These are phyloP conservation scores for Teratosphaeria viscida DNA, from an alignment of 2,329 filamentous ascomycete genomes.

Conservation along the genomic window DNA sequence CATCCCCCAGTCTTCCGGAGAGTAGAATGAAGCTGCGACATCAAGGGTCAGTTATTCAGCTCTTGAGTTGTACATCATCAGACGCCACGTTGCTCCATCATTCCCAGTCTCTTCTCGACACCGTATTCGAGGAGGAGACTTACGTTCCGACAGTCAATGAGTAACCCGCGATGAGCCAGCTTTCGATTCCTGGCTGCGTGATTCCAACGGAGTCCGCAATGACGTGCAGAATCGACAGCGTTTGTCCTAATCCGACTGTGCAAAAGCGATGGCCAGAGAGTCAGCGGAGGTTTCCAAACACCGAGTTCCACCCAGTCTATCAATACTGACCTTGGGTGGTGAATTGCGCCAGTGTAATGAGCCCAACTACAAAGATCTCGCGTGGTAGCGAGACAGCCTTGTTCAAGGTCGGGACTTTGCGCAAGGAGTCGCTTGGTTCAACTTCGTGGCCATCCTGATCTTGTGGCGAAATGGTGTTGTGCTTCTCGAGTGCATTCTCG, in stretches of 20 bases:
- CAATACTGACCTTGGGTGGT: constrained; percentile 7
- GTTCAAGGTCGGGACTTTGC: constrained; percentile 10
- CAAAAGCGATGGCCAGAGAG: background rate
- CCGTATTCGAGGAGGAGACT: background rate
- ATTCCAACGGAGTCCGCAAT: constrained; percentile 44
- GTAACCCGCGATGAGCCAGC: constrained; percentile 35
- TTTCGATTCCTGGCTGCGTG: constrained; percentile 36
- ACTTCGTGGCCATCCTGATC: background rate
- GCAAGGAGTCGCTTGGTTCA: background rate
- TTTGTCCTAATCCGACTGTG: constrained; percentile 18
- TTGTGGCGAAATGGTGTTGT: background rate
- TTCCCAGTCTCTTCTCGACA: too few species aligned
- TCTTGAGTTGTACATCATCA: too few species aligned
- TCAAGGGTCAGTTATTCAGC: background rate
- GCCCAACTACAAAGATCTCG: constrained; percentile 20
- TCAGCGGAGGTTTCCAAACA: background rate
- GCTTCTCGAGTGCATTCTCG: background rate
- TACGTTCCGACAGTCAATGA: constrained; percentile 32
- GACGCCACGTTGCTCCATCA: too few species aligned
- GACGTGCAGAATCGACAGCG: constrained; percentile 25
- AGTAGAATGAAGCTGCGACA: background rate
- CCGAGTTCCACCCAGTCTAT: background rate
- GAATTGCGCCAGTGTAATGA: constrained; percentile 22
- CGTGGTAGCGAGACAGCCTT: constrained; percentile 19
- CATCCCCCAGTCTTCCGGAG: constrained; percentile 29